These are phyloP conservation scores for Tephrocybe sp. DNA, from an alignment of 768 basidiomycete species.

Conservation along the genomic window DNA sequence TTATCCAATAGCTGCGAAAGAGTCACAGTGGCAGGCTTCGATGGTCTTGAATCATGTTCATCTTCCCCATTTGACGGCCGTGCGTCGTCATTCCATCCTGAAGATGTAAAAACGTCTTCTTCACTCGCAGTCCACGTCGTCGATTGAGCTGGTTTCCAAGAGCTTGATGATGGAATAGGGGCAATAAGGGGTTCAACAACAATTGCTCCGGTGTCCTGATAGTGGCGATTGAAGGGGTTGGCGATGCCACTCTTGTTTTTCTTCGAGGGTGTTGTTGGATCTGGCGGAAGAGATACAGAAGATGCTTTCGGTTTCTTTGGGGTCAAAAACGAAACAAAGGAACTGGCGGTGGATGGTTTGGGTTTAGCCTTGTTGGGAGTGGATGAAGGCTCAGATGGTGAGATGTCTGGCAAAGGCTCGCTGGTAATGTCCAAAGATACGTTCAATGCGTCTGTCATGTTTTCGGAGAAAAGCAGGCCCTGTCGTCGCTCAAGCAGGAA, in stretches of 20 bases:
- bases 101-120: slow-evolving; percentile 69
- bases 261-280: slow-evolving; percentile 46
- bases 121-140: slow-evolving; percentile 56
- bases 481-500: slow-evolving; percentile 83
- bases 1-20: slow-evolving; percentile 89
- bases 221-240: slow-evolving; percentile 84
- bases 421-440: slow-evolving; percentile 64
- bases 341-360: slow-evolving; percentile 50
- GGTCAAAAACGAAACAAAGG: slow-evolving; percentile 75
- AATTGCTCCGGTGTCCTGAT: slow-evolving; percentile 72
- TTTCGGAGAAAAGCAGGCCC: slow-evolving; percentile 89
- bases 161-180: slow-evolving; percentile 52
- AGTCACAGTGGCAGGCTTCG: slow-evolving; percentile 48
- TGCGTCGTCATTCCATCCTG: slow-evolving; percentile 22
- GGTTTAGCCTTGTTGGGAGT: slow-evolving; percentile 46
- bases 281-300: slow-evolving; percentile 30
- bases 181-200: slow-evolving; percentile 69
- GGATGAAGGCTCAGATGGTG: slow-evolving; percentile 29
- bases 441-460: slow-evolving; percentile 84
- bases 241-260: slow-evolving; percentile 45
- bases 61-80: slow-evolving; percentile 24
- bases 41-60: slow-evolving; percentile 23
- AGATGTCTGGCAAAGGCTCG: slow-evolving; percentile 30
- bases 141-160: slow-evolving; percentile 60
- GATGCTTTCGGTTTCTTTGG: slow-evolving; percentile 63